These are phyloP conservation scores for Trapa incisa DNA, from an alignment of 345 rosid genomes.

Conservation along the genomic window DNA sequence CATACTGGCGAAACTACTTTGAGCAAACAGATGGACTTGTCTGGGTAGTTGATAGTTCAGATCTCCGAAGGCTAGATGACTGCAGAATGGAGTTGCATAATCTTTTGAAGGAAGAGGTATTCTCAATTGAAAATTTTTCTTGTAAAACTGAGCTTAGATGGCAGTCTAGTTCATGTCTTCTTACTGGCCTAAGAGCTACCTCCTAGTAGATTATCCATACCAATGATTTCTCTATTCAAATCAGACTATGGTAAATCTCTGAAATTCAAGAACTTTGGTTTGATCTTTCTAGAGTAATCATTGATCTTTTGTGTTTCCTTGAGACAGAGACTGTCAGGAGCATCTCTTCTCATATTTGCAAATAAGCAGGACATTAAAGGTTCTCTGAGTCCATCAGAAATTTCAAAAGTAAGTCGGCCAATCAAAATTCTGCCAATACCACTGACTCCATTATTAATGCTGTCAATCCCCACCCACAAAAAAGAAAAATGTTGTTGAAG, in stretches of 20 bases:
- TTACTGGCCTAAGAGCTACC: neutral
- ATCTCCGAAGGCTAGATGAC: constrained; percentile 83
- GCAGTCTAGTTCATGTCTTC: neutral
- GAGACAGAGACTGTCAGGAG: constrained; percentile 79
- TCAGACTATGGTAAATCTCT: neutral
- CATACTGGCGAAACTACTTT: constrained; percentile 93
- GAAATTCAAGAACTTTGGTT: neutral
- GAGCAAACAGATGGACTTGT: constrained; percentile 96
- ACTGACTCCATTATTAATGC: neutral
- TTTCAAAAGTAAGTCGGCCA: constrained; percentile 48
- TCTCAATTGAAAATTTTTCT: neutral
- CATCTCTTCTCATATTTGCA: constrained; percentile 73
- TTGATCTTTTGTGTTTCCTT: neutral
- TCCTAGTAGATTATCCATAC: neutral
- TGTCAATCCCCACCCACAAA: no score
- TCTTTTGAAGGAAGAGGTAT: constrained; percentile 93
- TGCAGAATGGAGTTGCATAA: constrained; percentile 86
- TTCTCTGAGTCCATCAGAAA: constrained; percentile 70
- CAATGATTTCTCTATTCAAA: neutral
- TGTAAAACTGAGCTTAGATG: neutral
- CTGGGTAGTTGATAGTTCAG: constrained; percentile 93
- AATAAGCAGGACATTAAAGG: constrained; percentile 91
- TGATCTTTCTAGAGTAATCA: neutral
- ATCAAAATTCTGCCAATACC: neutral
- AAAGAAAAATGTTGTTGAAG: neutral